Base-by-base conservation (phyloP, 2,329 filamentous ascomycete genomes). In the Bipolaris cookei region DNA sequence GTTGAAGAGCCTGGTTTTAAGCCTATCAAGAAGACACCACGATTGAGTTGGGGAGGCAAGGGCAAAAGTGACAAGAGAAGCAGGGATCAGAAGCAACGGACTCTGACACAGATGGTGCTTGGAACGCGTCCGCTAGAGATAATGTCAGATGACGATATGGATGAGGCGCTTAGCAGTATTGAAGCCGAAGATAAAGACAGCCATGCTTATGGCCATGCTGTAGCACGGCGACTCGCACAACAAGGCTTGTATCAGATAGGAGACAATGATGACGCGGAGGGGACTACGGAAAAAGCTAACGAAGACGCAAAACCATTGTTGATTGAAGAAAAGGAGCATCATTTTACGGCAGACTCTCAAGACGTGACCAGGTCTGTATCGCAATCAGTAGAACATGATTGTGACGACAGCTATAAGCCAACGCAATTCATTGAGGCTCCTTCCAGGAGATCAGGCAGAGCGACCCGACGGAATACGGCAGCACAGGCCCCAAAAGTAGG, bases 51-150 rank as follows among this genome's bases (percentile, higher is more conserved):
- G 67, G 51, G 66, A 35, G 63, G 62, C 1, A 58, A 35, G 32
- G 56, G 52, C 21, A 64, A 52, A 43, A 52, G 25, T 34, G 42
- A 45, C 16, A 54, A 49, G n/a, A 55, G 41, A 16, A 56, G 37
- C 16, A 65, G 62, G 16, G 66, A 69, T 49, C 46, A 48, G 18
- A 62, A 66, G 46, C 73, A 76, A 47, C 64, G 63, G 13, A 76
- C 73, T 1, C 60, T 76, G 50, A 76, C 73, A 8, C 73, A 76
- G 39, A 76, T 76, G 71, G 59, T 76, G 16, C 70, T 68, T 16
- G 63, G 68, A 1, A 62, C 73, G 56, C 62, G 50, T 7, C 45
- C 61, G 3, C 18, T 64, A 37, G 67, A 44, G 42, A 58, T 39
- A 14, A 46, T 57, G 34, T 68, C 67, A 1, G 64, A 69, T 35